A percentile compares a stretch with the other conserved stretches of the same genome.
Conservation (phyloP, 352 stramenopile species). For the Aphanomyces euteiches region DNA sequence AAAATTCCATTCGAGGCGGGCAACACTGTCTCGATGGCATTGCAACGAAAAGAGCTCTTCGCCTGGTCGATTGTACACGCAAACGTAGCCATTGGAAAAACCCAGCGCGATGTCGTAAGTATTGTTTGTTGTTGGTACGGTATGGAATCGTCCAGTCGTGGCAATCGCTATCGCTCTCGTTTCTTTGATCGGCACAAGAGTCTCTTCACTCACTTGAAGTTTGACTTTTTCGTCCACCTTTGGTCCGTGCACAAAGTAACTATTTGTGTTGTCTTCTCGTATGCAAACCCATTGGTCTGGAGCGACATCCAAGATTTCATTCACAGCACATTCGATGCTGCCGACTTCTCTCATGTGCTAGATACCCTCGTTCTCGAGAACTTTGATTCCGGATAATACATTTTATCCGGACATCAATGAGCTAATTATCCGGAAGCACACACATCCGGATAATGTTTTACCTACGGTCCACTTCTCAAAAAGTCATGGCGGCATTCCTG, state of each 20-base stretch:
- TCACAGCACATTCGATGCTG: not conserved
- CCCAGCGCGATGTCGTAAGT: constrained; percentile 20
- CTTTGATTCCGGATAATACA: constrained; percentile 4
- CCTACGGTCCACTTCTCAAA: not conserved
- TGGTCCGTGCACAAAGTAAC: not conserved
- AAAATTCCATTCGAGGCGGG: constrained; percentile 20
- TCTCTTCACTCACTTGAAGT: not conserved
- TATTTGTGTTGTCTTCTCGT: not conserved
- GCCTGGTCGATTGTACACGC: constrained; percentile 10
- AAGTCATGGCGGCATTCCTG: not conserved
- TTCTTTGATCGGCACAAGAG: not conserved
- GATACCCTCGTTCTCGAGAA: not conserved
- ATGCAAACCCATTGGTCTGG: constrained; percentile 20
- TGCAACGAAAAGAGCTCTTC: constrained; percentile 18
- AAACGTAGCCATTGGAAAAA: constrained; percentile 11
- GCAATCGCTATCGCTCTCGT: not conserved
- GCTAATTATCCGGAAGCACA: not conserved
- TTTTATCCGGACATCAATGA: constrained; percentile 5
- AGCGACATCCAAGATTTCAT: constrained; percentile 14
- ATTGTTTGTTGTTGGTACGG: not conserved
- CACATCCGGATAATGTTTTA: constrained; percentile 8
- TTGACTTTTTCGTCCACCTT: not conserved
- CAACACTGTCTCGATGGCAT: constrained; percentile 1
- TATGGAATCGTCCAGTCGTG: constrained; percentile 1
- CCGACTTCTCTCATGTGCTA: constrained; percentile 17